phyloP scores from a whole-genome alignment of 2,329 filamentous ascomycete genomes.

The Paecilomyces variotii region DNA sequence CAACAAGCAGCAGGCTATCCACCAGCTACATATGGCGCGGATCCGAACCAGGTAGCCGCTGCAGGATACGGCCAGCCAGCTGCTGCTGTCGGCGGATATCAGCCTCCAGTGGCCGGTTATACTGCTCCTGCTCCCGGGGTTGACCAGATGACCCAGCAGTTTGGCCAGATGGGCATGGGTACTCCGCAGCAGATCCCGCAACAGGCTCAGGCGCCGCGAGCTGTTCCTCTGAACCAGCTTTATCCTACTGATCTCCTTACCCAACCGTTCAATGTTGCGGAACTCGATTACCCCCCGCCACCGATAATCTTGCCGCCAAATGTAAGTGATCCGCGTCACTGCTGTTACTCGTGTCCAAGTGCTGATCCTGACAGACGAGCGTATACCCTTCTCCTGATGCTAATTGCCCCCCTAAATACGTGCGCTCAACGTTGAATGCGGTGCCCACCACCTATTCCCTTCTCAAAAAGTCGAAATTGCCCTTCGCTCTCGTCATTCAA shows the following conservation, averaged over 20 bases:
- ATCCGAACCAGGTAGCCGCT: constrained; percentile 30
- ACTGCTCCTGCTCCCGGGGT: constrained; percentile 50
- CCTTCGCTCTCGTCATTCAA: constrained; percentile 92
- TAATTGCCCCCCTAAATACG: constrained; percentile 89
- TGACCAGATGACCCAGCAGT: constrained; percentile 69
- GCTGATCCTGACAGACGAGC: constrained; percentile 58
- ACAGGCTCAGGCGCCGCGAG: constrained; percentile 43
- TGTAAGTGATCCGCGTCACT: constrained; percentile 49
- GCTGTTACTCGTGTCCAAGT: constrained; percentile 5
- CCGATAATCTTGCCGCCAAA: constrained; percentile 86
- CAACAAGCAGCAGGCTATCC: constrained; percentile 37
- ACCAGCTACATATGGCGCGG: constrained; percentile 36
- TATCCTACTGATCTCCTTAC: constrained; percentile 86
- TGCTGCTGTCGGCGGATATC: constrained; percentile 52
- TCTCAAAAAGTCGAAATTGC: constrained; percentile 92
- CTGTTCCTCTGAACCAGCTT: constrained; percentile 67
- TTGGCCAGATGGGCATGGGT: constrained; percentile 68
- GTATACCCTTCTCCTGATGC: constrained; percentile 84
- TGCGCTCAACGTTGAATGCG: constrained; percentile 90
- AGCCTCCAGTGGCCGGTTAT: constrained; percentile 61
- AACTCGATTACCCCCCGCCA: constrained; percentile 84
- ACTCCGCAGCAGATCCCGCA: constrained; percentile 45
- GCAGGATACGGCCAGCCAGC: constrained; percentile 17
- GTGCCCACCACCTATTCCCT: constrained; percentile 87
- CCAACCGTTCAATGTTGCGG: constrained; percentile 87